These are phyloP conservation scores for Dactylonectria estremocensis DNA, from an alignment of 2,329 filamentous ascomycete species.

Conservation along the genomic window DNA sequence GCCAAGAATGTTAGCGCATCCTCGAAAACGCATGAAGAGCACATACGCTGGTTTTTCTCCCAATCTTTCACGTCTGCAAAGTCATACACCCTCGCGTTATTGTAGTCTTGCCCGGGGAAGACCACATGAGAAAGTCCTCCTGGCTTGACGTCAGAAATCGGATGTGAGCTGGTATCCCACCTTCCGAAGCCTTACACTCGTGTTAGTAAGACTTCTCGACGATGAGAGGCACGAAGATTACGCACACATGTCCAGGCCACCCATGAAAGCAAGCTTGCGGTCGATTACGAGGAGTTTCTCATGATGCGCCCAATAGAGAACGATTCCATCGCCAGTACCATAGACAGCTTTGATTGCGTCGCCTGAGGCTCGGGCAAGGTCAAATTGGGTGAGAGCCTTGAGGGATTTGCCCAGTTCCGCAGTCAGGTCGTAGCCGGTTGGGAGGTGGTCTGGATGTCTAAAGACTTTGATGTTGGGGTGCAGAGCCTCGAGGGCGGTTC, in stretches of 20 bases:
- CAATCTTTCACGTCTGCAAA: slow-evolving; percentile 84
- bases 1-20: not conserved
- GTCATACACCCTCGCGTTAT: slow-evolving; percentile 88
- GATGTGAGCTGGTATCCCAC: slow-evolving; percentile 88
- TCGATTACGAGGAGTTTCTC: slow-evolving; percentile 92
- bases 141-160: slow-evolving; percentile 88
- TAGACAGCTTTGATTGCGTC: slow-evolving; percentile 86
- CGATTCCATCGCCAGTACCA: slow-evolving; percentile 84
- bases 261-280: slow-evolving; percentile 88
- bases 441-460: slow-evolving; percentile 89
- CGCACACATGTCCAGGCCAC: slow-evolving; percentile 85
- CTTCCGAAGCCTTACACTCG: slow-evolving; percentile 78
- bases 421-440: slow-evolving; percentile 78
- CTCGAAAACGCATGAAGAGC: not conserved
- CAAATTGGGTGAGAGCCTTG: slow-evolving; percentile 64
- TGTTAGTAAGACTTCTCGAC: slow-evolving; percentile 38
- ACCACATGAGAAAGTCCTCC: slow-evolving; percentile 81
- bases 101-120: slow-evolving; percentile 94
- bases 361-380: slow-evolving; percentile 75
- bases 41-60: slow-evolving; percentile 83
- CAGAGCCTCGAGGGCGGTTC: slow-evolving; percentile 81
- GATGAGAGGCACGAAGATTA: not conserved
- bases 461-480: slow-evolving; percentile 92
- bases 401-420: slow-evolving; percentile 78
- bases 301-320: slow-evolving; percentile 94